Conservation (phyloP, 177 flowering plant genomes). For the Vitis hybrid region DNA sequence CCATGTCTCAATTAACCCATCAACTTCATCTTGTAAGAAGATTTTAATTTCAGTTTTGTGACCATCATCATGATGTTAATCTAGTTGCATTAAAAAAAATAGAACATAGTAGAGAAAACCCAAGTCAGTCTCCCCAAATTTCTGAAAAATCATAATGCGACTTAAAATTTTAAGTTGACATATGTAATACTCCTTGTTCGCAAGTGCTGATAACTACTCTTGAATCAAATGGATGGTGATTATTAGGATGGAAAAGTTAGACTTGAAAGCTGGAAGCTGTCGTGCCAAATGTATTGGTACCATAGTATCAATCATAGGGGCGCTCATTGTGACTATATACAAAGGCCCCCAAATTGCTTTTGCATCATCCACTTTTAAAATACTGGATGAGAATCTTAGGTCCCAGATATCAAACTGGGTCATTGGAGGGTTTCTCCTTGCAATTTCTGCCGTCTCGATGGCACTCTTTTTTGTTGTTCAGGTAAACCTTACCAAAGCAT, state of each 20-base stretch:
- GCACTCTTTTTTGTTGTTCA: constrained; percentile 27
- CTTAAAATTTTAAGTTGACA: no score
- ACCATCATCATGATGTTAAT: no score
- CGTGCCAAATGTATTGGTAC: constrained; percentile 26
- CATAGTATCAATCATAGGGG: constrained; percentile 25
- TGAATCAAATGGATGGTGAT: not conserved
- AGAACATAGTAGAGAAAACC: no score
- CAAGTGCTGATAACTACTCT: not conserved
- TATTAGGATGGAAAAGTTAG: constrained; percentile 28
- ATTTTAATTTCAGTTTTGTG: no score
- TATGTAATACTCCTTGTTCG: not conserved
- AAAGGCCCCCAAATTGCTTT: constrained; percentile 20
- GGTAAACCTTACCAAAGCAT: constrained; percentile 13
- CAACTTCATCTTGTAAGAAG: no score
- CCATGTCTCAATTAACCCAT: no score
- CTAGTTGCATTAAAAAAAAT: no score
- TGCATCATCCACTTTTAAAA: not conserved
- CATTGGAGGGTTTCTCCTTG: constrained; percentile 30
- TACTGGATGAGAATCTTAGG: not conserved
- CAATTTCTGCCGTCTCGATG: constrained; percentile 13
- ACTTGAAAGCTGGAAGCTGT: constrained; percentile 12
- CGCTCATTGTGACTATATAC: constrained; percentile 25
- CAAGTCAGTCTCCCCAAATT: no score
- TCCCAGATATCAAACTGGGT: constrained; percentile 15
- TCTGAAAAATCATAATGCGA: no score